Evolutionary conservation across 73 alveolate species (phyloP).

Genomic region (Uronychia binucleata): DNA sequence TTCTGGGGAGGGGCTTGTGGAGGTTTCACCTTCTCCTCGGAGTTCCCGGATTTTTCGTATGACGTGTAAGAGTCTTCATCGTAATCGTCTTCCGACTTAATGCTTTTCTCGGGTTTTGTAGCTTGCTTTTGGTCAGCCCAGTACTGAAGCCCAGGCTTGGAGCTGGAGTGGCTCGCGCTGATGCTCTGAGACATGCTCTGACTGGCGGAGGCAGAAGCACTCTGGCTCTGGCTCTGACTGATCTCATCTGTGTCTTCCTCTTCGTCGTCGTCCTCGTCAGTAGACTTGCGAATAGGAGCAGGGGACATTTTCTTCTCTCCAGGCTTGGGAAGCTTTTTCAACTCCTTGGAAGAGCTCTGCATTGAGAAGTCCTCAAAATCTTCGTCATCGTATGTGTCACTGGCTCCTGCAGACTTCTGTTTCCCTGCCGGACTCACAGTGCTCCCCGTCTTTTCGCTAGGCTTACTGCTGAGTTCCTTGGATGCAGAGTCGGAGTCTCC

Average conservation of each 20-base stretch:
- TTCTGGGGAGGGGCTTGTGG: neutral
- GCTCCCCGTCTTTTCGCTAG: neutral
- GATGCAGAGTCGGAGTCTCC: constrained; percentile 29
- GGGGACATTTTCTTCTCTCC: neutral
- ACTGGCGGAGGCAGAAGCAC: neutral
- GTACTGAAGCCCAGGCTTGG: constrained; percentile 13
- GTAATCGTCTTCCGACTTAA: neutral
- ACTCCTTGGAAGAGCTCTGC: neutral
- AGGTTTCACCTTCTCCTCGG: neutral
- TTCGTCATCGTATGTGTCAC: neutral
- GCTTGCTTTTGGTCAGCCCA: constrained; percentile 32
- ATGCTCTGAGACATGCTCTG: neutral
- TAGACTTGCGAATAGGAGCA: neutral
- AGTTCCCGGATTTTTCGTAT: neutral
- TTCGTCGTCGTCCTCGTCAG: constrained; percentile 20
- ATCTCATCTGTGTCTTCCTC: constrained; percentile 43
- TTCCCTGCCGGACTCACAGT: neutral
- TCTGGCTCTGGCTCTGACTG: constrained; percentile 30
- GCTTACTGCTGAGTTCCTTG: constrained; percentile 14
- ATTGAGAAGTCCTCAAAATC: neutral
- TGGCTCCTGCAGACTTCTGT: neutral
- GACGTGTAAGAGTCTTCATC: constrained; percentile 3
- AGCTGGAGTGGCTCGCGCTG: neutral
- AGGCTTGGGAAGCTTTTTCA: neutral
- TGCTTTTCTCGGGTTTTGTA: too few relatives aligned